These are phyloP conservation scores for Aspergillus oerlinghausenensis DNA, from an alignment of 2,329 filamentous ascomycete species.

Conservation along the genomic window DNA sequence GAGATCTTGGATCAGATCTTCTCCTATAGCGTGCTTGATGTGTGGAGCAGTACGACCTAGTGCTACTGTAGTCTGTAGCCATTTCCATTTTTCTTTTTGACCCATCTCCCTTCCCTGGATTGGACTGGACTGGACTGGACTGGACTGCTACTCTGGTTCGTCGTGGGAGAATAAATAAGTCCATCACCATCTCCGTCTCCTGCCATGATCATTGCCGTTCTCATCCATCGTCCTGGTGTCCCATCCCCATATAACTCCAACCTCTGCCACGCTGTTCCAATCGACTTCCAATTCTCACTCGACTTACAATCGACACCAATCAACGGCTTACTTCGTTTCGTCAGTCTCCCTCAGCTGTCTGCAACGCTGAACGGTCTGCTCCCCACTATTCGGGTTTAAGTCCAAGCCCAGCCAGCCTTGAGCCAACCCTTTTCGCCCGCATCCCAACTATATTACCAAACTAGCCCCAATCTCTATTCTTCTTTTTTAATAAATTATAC, in stretches of 20 bases:
- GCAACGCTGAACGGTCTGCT: not conserved
- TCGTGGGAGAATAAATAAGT: slow-evolving; percentile 13
- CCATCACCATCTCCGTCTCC: slow-evolving; percentile 14
- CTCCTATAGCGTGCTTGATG: slow-evolving; percentile 31
- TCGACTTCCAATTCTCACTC: slow-evolving; percentile 2
- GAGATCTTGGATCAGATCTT: slow-evolving; percentile 40
- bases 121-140: slow-evolving; percentile 29
- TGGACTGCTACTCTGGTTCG: slow-evolving; percentile 13
- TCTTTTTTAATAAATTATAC: not conserved
- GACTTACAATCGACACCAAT: not conserved
- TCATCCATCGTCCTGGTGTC: slow-evolving; percentile 6
- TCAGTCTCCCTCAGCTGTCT: not conserved
- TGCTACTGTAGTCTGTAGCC: slow-evolving; percentile 21
- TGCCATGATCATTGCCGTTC: slow-evolving; percentile 6
- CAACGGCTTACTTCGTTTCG: not conserved
- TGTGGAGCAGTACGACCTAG: slow-evolving; percentile 16
- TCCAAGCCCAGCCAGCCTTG: slow-evolving; percentile 1
- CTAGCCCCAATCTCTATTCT: not conserved
- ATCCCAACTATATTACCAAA: not conserved
- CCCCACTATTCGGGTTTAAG: not conserved
- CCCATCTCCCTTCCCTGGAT: slow-evolving; percentile 33
- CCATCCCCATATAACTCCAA: slow-evolving; percentile 16
- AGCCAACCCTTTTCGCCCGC: slow-evolving; percentile 1
- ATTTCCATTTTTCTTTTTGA: slow-evolving; percentile 25
- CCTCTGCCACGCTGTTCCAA: slow-evolving; percentile 6